Percentiles rank a stretch among this genome's conserved stretches.
Evolutionary conservation across 305 asterid genomes (phyloP).

Genomic region (Petunia hybrid): DNA sequence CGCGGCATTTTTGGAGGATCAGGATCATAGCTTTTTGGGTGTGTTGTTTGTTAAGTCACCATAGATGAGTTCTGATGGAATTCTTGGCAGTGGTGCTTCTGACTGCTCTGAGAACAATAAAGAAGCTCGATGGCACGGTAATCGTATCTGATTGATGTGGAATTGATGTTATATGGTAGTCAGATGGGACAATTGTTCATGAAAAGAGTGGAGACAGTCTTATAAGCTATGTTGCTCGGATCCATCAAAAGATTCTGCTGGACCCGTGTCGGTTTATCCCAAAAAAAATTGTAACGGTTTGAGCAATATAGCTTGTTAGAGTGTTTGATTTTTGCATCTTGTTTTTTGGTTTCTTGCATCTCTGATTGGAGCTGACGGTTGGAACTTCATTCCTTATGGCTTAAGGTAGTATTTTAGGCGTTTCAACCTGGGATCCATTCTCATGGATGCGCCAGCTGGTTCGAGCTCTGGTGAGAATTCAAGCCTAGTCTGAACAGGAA

Average conservation of each 20-base stretch:
- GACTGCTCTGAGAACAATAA: slow-evolving; percentile 2
- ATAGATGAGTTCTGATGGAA: neutral
- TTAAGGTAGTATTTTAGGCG: neutral
- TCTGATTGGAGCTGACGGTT: neutral
- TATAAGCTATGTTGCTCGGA: no score
- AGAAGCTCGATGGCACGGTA: neutral
- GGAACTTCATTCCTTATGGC: slow-evolving; percentile 1
- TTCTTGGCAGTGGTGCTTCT: neutral
- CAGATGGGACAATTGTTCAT: neutral
- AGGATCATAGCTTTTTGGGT: neutral
- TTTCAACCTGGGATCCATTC: slow-evolving; percentile 8
- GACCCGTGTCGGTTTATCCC: no score
- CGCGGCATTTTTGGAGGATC: no score
- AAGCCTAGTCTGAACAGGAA: slow-evolving; percentile 17
- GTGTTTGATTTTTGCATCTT: neutral
- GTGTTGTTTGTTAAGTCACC: neutral
- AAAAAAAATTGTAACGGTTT: no score
- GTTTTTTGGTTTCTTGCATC: slow-evolving; percentile 2
- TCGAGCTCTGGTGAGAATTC: neutral
- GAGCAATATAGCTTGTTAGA: neutral
- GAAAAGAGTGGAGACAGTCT: neutral
- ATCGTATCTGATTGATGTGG: neutral
- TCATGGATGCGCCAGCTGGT: neutral
- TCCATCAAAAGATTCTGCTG: no score
- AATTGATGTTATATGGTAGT: neutral